Base-by-base conservation (phyloP, 768 basidiomycete genomes). In the Nidularia pulvinata region DNA sequence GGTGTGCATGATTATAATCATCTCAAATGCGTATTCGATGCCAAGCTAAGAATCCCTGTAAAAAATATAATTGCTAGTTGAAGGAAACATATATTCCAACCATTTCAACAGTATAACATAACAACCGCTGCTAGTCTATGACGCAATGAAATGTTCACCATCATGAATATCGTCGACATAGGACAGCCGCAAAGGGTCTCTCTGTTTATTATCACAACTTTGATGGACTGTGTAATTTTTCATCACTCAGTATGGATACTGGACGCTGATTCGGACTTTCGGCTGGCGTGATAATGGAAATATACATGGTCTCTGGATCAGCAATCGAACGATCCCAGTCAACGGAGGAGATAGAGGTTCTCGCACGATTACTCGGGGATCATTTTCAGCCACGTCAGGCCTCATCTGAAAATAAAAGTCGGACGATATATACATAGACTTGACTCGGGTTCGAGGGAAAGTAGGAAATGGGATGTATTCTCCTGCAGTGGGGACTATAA, bases 101-200 rank as follows among this genome's bases (percentile, higher is more conserved):
- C 25, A 4, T 25, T 25, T 2, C 25, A 25, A 25, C 25, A 25
- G 25, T 4, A 2, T 25, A 25, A 25, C 25, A 25, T 25, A 4
- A 1, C 4, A 25, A 25, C 25, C 25, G 25, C 25, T 4, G 25
- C 25, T 25, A 25, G 25, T 25, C 25, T 25, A 25, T 25, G 25
- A 25, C 25, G 25, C 25, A 64, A 67, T 51, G 55, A 63, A 22
- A 65, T 62, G 30, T 43, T 68, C 35, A 65, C 65, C 32, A 60
- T 68, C 51, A 52, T 55, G 44, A 57, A 62, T 22, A 66, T 70
- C 33, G 54, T 59, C 44, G 67, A 65, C 33, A 68, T 67, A 16
- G 68, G 68, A 4, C 33, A 68, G 46, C 63, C 65, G 3, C 66
- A 69, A 55, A 67, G 68, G 68, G 58, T 69, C 14, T 69, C 69